A percentile compares a stretch with the other conserved stretches of the same genome.
These are phyloP conservation scores for Didymella sp. DNA, from an alignment of 2,329 filamentous ascomycete species.

Conservation along the genomic window DNA sequence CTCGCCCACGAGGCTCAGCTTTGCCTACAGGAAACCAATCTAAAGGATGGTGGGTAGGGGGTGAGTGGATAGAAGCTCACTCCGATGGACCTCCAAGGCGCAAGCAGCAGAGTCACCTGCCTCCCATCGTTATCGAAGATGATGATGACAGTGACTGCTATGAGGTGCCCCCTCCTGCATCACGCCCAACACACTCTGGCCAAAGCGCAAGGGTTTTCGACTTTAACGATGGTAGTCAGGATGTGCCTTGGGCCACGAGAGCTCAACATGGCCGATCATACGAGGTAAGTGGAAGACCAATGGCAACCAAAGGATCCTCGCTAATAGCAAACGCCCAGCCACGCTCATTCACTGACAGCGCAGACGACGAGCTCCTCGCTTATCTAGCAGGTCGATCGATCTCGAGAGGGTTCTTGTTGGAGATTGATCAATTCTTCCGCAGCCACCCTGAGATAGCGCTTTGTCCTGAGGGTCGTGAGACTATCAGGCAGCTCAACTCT, in stretches of 20 bases:
- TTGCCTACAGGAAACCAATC: background rate
- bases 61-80: conserved; percentile 1
- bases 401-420: conserved; percentile 29
- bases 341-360: conserved; percentile 22
- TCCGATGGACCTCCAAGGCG: no score
- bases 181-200: background rate
- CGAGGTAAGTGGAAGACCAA: conserved; percentile 1
- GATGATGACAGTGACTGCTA: conserved; percentile 5
- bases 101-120: background rate
- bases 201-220: conserved; percentile 17
- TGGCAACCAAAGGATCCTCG: background rate
- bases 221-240: conserved; percentile 25
- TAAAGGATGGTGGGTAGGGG: conserved; percentile 9
- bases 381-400: conserved; percentile 30
- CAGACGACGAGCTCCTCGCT: conserved; percentile 23
- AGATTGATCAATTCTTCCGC: conserved; percentile 35
- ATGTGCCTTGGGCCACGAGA: conserved; percentile 20
- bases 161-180: conserved; percentile 7
- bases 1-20: background rate
- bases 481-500: conserved; percentile 23
- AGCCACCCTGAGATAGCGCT: conserved; percentile 31
- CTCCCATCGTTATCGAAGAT: background rate
- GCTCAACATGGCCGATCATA: background rate
- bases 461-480: conserved; percentile 18
- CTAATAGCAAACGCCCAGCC: conserved; percentile 10